phyloP scores from a whole-genome alignment of 768 basidiomycete genomes.

The Lentinula detonsa region DNA sequence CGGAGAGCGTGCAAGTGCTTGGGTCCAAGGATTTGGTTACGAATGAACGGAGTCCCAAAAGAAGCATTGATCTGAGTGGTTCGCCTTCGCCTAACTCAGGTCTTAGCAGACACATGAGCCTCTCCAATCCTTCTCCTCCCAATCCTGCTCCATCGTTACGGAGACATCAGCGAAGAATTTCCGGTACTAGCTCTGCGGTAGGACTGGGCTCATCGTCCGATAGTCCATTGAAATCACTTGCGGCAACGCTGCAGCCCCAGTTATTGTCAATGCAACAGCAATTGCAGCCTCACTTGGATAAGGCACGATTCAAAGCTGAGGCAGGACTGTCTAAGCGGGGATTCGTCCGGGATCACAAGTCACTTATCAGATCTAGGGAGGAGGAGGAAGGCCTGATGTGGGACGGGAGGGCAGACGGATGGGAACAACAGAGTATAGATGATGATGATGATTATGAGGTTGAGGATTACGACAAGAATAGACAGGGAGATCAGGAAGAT shows the following conservation, averaged over 20 bases:
- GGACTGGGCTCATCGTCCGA: background rate
- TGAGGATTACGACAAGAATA: conserved; percentile 2
- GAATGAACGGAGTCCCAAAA: background rate
- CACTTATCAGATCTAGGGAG: conserved; percentile 25
- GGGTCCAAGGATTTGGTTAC: background rate
- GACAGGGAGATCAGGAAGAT: conserved; percentile 2
- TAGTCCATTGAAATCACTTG: conserved; percentile 2
- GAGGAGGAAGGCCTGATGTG: conserved; percentile 24
- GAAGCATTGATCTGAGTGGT: background rate
- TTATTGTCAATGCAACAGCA: conserved; percentile 13
- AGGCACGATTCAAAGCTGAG: conserved; percentile 66
- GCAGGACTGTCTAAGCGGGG: conserved; percentile 59
- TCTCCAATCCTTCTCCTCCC: conserved; percentile 3
- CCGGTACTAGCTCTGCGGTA: background rate
- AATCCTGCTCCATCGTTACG: background rate
- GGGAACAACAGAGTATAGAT: conserved; percentile 9
- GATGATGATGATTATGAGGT: conserved; percentile 16
- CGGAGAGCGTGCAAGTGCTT: conserved; percentile 58
- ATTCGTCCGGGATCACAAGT: conserved; percentile 35
- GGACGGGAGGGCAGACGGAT: conserved; percentile 18
- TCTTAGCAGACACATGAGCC: background rate
- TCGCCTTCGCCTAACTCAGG: background rate
- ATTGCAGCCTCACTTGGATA: conserved; percentile 49
- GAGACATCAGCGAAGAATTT: background rate
- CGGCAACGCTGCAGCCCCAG: conserved; percentile 25